Percentiles rank a stretch among this genome's conserved stretches.
phyloP scores from a whole-genome alignment of 1,284 basidiomycete species.

The Peniophora sp. region DNA sequence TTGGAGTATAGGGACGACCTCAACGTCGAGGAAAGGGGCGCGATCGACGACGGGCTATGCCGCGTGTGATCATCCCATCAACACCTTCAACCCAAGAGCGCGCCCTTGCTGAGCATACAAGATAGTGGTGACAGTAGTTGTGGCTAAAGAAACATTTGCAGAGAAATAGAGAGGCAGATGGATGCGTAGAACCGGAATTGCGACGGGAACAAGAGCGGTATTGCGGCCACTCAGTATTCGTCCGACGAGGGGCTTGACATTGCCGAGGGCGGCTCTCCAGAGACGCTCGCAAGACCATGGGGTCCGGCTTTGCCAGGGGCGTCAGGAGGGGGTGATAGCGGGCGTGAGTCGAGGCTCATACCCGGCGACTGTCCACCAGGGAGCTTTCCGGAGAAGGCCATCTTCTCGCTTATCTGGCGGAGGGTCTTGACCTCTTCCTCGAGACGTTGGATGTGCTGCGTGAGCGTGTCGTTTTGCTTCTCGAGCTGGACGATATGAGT shows the following conservation, averaged over 20 bases:
- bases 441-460: constrained; percentile 50
- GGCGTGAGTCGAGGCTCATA: constrained; percentile 39
- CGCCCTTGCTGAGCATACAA: no score
- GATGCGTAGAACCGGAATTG: constrained; percentile 21
- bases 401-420: constrained; percentile 70
- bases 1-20: no score
- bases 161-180: constrained; percentile 16
- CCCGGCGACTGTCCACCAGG: constrained; percentile 39
- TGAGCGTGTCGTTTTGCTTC: constrained; percentile 59
- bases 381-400: constrained; percentile 47
- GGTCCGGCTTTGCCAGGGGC: constrained; percentile 19
- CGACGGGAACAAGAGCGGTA: constrained; percentile 13
- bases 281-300: constrained; percentile 43
- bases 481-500: constrained; percentile 67
- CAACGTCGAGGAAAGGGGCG: no score
- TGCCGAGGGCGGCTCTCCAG: constrained; percentile 47
- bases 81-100: no score
- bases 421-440: constrained; percentile 63
- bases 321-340: constrained; percentile 60
- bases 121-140: not conserved
- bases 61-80: no score
- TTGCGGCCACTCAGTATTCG: constrained; percentile 36
- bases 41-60: no score
- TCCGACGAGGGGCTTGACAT: constrained; percentile 57
- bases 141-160: constrained; percentile 2